These are phyloP conservation scores for Echinosophora koreensis DNA, from an alignment of 306 rosid species.

Conservation along the genomic window DNA sequence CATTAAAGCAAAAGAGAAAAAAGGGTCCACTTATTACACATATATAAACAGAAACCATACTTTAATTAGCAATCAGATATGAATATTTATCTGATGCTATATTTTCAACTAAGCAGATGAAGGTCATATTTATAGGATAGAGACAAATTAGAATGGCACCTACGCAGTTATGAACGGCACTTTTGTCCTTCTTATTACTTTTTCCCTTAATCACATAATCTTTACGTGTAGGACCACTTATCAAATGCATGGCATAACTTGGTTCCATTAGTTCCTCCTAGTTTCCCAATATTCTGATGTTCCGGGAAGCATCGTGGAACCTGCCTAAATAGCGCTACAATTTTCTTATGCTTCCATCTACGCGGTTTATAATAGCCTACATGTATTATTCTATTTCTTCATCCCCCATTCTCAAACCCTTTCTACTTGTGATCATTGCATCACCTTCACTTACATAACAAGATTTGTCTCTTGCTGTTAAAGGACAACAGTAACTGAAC, in stretches of 20 bases:
- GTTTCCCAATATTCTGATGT: neutral
- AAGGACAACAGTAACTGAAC: neutral
- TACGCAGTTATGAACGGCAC: neutral
- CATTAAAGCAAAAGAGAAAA: neutral
- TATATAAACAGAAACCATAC: neutral
- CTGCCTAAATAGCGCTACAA: too few species aligned
- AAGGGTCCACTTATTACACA: neutral
- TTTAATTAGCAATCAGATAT: neutral
- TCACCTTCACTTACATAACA: slow-evolving; percentile 14
- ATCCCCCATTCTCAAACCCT: neutral
- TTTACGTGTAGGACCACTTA: neutral
- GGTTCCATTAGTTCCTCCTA: neutral
- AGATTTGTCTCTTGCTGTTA: slow-evolving; percentile 2
- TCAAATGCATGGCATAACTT: neutral
- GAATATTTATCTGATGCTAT: neutral
- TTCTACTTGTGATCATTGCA: neutral
- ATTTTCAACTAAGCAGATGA: neutral
- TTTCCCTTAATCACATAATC: too few species aligned
- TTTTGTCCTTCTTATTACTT: neutral
- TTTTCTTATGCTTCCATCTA: too few species aligned
- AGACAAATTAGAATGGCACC: neutral
- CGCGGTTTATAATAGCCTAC: slow-evolving; percentile 9
- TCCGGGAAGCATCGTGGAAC: slow-evolving; percentile 33
- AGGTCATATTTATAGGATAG: neutral
- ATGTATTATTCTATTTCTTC: neutral